Evolutionary conservation across 768 basidiomycete species (phyloP).

Genomic region (Lentinula detonsa): DNA sequence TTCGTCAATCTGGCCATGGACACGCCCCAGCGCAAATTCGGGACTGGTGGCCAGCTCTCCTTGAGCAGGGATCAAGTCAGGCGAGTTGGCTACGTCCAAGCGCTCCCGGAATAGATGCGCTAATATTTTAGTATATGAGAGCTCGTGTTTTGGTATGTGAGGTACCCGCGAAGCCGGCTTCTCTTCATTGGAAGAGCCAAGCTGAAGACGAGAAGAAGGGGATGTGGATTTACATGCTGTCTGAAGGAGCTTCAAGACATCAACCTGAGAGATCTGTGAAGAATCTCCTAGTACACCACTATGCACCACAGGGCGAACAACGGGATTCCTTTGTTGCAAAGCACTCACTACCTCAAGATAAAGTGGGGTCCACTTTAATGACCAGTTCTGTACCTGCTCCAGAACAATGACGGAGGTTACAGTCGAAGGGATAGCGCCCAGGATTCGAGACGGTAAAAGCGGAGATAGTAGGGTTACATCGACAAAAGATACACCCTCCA

Average conservation of each 20-base stretch:
- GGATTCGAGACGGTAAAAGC: constrained; percentile 53
- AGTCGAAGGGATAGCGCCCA: constrained; percentile 53
- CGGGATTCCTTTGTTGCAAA: constrained; percentile 51
- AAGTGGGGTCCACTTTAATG: constrained; percentile 82
- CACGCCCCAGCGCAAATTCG: constrained; percentile 90
- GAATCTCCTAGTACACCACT: constrained; percentile 57
- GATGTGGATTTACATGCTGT: constrained; percentile 27
- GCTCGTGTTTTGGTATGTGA: constrained; percentile 85
- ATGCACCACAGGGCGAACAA: constrained; percentile 48
- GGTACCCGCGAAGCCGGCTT: constrained; percentile 25
- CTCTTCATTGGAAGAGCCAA: constrained; percentile 31
- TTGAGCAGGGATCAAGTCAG: constrained; percentile 59
- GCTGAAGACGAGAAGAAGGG: constrained; percentile 34
- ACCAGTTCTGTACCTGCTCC: constrained; percentile 72
- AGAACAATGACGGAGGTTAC: constrained; percentile 70
- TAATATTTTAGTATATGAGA: constrained; percentile 87
- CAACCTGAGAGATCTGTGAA: constrained; percentile 28
- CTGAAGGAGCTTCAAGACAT: constrained; percentile 49
- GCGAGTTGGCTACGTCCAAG: constrained; percentile 82
- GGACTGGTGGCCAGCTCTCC: constrained; percentile 83
- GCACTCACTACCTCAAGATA: constrained; percentile 78
- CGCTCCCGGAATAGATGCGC: constrained; percentile 72
- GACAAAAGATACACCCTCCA: constrained; percentile 60
- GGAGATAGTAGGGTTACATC: constrained; percentile 67
- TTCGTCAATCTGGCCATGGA: constrained; percentile 75